Percentiles rank a stretch among this genome's conserved stretches.
phyloP scores from a whole-genome alignment of 352 stramenopile genomes.

The Lagenidium giganteum region DNA sequence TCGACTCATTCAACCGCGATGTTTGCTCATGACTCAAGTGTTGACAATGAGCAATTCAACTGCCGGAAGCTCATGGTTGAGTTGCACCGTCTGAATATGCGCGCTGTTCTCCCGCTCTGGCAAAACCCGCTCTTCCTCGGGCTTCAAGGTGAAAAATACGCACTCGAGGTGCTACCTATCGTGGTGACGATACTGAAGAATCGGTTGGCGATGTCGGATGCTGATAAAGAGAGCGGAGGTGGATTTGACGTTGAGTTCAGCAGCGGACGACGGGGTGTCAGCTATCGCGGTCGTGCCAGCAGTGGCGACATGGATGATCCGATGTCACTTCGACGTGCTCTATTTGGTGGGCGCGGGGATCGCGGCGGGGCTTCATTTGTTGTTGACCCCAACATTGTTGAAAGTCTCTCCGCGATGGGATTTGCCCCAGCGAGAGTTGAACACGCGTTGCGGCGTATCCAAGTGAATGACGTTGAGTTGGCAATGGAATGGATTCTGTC shows the following conservation, averaged over 20 bases:
- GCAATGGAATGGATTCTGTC: constrained; percentile 96
- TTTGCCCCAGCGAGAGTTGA: constrained; percentile 89
- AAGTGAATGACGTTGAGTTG: constrained; percentile 91
- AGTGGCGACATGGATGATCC: constrained; percentile 35
- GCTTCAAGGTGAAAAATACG: constrained; percentile 39
- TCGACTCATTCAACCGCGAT: constrained; percentile 64
- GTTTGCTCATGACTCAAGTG: constrained; percentile 32
- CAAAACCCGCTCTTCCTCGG: constrained; percentile 37
- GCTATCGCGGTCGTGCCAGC: too few relatives aligned
- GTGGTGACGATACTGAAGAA: constrained; percentile 76
- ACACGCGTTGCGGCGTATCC: constrained; percentile 84
- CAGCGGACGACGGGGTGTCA: too few relatives aligned
- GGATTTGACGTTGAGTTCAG: too few relatives aligned
- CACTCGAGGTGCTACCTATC: constrained; percentile 60
- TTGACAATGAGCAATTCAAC: constrained; percentile 30
- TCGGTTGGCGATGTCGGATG: constrained; percentile 40
- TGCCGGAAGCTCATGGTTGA: constrained; percentile 46
- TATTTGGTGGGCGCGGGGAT: constrained; percentile 34
- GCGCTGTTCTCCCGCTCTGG: constrained; percentile 57
- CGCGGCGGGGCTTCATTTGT: constrained; percentile 62
- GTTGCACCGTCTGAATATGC: constrained; percentile 55
- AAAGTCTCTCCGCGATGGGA: constrained; percentile 94
- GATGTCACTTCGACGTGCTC: constrained; percentile 31
- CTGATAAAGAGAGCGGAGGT: too few relatives aligned
- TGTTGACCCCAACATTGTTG: constrained; percentile 86